Evolutionary conservation across 1,284 basidiomycete species (phyloP), one percentile per base, ranked within the genome.

Genomic region (Thecaphora thlaspeos): DNA sequence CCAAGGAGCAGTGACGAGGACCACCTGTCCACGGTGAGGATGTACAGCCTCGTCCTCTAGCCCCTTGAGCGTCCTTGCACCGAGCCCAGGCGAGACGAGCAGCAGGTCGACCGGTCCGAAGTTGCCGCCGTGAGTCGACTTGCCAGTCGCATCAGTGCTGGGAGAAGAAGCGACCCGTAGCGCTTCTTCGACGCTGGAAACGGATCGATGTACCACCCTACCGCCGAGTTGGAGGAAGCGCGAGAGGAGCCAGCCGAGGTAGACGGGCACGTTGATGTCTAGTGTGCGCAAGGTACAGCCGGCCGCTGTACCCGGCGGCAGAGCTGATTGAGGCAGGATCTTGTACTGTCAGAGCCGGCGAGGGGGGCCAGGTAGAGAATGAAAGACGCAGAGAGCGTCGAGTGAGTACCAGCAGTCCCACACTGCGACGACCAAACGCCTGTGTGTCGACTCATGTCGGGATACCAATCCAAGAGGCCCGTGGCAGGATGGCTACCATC

Each of bases 1-100:
- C 68, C 70, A 72, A 5, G 70, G 70, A 12, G 72, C 72, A 14
- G 46, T 36, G 3, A 74, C 54, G 15, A 71, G 60, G 12, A 73
- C 48, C 1, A 72, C 69, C 41, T 74, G 72, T 11, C 72, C 72
- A 10, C 72, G 54, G 8, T 71, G 61, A 0, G 71, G 64, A 22
- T 61, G 54, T 2, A 64, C 48, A 3, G 46, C 54, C 12, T 39
- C 26, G 38, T 71, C 68, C 12, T 53, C 28, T 36, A 71, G 30
- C 11, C 60, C 71, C 7, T 28, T 36, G 21, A 73, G 44, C 2
- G 19, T 41, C 2, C 54, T 43, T n/a, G 69, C 69, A 10, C 70
- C 70, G 0, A 71, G 56, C 2, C 71, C 71, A 3, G 70, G 56
- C 12, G 58, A 55, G 0, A 61, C 62, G 17, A 73, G 44, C 21